These are phyloP conservation scores for Calonectria hawksworthii DNA, from an alignment of 2,329 filamentous ascomycete genomes.

Conservation along the genomic window DNA sequence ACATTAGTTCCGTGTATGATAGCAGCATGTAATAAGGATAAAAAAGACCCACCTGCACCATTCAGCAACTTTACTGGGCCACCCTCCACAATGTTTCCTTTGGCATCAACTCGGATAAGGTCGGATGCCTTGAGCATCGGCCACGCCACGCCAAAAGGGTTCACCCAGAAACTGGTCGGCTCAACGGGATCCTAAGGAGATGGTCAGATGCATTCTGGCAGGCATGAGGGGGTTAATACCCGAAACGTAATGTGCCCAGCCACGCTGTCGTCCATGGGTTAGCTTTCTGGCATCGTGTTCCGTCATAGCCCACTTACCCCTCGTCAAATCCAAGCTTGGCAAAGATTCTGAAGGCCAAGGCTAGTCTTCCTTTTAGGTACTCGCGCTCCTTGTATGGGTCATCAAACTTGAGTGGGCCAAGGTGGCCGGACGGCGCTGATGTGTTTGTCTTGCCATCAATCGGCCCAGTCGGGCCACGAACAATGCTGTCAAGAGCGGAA, in stretches of 20 bases:
- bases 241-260: slow-evolving; percentile 73
- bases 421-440: not conserved
- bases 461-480: not conserved
- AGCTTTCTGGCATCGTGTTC: not conserved
- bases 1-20: not conserved
- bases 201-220: not conserved
- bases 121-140: slow-evolving; percentile 69
- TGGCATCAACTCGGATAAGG: slow-evolving; percentile 73
- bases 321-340: slow-evolving; percentile 70
- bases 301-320: slow-evolving; percentile 42
- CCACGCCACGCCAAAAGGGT: slow-evolving; percentile 66
- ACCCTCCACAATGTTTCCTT: slow-evolving; percentile 73
- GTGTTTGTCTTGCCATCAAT: not conserved
- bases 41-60: slow-evolving; percentile 17
- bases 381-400: slow-evolving; percentile 55
- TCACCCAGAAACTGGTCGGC: slow-evolving; percentile 74
- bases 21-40: not conserved
- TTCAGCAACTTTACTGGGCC: slow-evolving; percentile 51
- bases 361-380: slow-evolving; percentile 67
- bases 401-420: slow-evolving; percentile 6
- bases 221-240: not conserved
- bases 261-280: slow-evolving; percentile 55
- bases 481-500: not conserved
- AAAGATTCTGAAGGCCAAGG: slow-evolving; percentile 69
- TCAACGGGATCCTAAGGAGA: slow-evolving; percentile 67